These are phyloP conservation scores for Xylariaceae sp. DNA, from an alignment of 2,329 filamentous ascomycete species.

Conservation along the genomic window DNA sequence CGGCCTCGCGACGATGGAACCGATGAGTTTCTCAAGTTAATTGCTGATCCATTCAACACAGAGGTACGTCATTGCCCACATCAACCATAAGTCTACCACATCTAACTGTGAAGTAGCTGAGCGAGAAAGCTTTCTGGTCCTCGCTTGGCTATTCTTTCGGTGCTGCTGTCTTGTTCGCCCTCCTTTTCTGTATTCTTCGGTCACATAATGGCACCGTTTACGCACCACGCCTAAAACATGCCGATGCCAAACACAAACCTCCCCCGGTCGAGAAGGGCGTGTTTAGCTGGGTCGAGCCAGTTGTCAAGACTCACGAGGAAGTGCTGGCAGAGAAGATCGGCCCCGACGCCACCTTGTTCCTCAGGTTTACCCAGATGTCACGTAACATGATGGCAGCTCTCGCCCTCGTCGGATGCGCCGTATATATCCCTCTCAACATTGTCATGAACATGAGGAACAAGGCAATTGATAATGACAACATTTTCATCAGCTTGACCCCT, in stretches of 20 bases:
- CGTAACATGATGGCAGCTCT: slow-evolving; percentile 80
- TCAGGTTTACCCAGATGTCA: slow-evolving; percentile 84
- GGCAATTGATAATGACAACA: slow-evolving; percentile 30
- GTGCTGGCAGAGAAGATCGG: slow-evolving; percentile 76
- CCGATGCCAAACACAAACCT: slow-evolving; percentile 58
- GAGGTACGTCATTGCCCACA: slow-evolving; percentile 35
- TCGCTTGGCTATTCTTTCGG: slow-evolving; percentile 77
- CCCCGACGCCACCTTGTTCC: slow-evolving; percentile 82
- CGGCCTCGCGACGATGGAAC: slow-evolving; percentile 17
- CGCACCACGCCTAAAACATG: slow-evolving; percentile 85
- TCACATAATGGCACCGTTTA: slow-evolving; percentile 78
- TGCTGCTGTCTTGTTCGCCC: slow-evolving; percentile 67
- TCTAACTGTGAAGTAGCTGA: slow-evolving; percentile 5
- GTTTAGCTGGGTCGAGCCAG: slow-evolving; percentile 78
- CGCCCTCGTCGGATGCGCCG: slow-evolving; percentile 66
- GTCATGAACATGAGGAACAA: slow-evolving; percentile 40
- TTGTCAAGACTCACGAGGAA: slow-evolving; percentile 76
- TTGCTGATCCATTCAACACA: slow-evolving; percentile 48
- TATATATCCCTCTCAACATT: slow-evolving; percentile 79
- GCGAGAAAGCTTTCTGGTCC: slow-evolving; percentile 54
- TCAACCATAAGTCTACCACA: not conserved
- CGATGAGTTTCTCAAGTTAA: slow-evolving; percentile 44
- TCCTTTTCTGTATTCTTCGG: slow-evolving; percentile 80
- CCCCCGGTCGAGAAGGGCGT: slow-evolving; percentile 78
- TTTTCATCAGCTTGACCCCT: slow-evolving; percentile 59